phyloP scores from a whole-genome alignment of 1,284 basidiomycete genomes.

The Kwoniella shivajii region DNA sequence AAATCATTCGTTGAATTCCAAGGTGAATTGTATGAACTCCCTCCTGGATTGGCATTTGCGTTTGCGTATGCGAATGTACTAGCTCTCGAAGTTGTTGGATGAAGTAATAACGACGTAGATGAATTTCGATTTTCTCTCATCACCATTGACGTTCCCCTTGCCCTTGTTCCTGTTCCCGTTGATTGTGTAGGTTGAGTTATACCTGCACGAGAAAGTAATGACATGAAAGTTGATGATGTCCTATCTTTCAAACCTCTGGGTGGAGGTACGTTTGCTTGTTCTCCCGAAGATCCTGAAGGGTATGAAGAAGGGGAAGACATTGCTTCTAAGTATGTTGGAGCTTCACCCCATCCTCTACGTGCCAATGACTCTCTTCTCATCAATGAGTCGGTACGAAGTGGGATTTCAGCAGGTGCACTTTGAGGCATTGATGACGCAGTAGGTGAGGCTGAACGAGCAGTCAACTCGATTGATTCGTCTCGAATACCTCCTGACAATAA shows the following conservation, averaged over 20 bases:
- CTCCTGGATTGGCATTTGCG: neutral
- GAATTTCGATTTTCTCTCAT: slow-evolving; percentile 14
- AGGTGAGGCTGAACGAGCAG: slow-evolving; percentile 7
- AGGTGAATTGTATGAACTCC: too few species aligned
- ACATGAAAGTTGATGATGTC: slow-evolving; percentile 29
- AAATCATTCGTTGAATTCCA: slow-evolving; percentile 34
- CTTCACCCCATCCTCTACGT: slow-evolving; percentile 36
- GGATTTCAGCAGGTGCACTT: neutral
- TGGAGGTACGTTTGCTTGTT: slow-evolving; percentile 10
- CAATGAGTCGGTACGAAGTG: slow-evolving; percentile 1
- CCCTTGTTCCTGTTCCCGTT: neutral
- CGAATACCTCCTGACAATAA: too few species aligned
- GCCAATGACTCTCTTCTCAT: slow-evolving; percentile 3
- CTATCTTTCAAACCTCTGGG: slow-evolving; percentile 21
- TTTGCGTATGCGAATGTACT: slow-evolving; percentile 11
- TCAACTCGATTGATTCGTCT: neutral
- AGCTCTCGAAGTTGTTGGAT: slow-evolving; percentile 26
- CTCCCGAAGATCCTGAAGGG: slow-evolving; percentile 1
- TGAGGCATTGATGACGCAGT: neutral
- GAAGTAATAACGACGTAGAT: slow-evolving; percentile 22
- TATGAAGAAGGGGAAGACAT: slow-evolving; percentile 30
- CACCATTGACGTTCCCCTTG: neutral
- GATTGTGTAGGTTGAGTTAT: slow-evolving; percentile 12
- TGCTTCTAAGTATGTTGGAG: slow-evolving; percentile 41
- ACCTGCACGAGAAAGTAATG: slow-evolving; percentile 29